Conservation (phyloP, 2,329 filamentous ascomycete genomes). For the Mycocentrospora acerina region DNA sequence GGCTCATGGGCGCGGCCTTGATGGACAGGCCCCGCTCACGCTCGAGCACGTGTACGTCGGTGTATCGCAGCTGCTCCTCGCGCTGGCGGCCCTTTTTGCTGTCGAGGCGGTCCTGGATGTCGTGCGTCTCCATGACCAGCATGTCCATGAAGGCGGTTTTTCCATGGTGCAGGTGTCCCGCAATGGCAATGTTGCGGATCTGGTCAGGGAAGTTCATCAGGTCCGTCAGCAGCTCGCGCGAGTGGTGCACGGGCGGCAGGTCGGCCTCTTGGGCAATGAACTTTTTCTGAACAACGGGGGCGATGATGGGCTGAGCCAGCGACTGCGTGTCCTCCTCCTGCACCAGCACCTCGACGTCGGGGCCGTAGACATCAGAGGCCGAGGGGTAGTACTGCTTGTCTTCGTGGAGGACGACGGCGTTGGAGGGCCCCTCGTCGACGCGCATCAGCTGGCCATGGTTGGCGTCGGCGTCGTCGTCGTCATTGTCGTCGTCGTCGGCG, state of each 20-base stretch:
- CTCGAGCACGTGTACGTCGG: constrained; percentile 87
- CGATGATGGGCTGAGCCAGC: constrained; percentile 88
- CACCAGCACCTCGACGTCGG: constrained; percentile 91
- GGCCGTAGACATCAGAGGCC: constrained; percentile 92
- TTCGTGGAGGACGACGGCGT: constrained; percentile 96
- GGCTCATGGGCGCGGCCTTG: constrained; percentile 91
- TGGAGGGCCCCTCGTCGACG: constrained; percentile 87
- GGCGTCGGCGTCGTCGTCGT: constrained; percentile 47
- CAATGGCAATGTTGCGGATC: constrained; percentile 87
- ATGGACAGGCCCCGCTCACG: constrained; percentile 87
- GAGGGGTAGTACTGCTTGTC: constrained; percentile 99
- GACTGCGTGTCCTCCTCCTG: constrained; percentile 97
- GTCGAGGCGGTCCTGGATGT: constrained; percentile 76
- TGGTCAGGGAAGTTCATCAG: constrained; percentile 95
- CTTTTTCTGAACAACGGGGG: constrained; percentile 90
- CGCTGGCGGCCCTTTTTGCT: constrained; percentile 77
- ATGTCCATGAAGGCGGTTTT: constrained; percentile 99
- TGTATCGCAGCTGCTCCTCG: constrained; percentile 92
- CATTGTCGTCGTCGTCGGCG: constrained; percentile 58
- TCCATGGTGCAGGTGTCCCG: constrained; percentile 92
- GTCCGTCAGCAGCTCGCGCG: constrained; percentile 90
- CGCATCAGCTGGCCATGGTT: constrained; percentile 90
- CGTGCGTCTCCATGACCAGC: constrained; percentile 93
- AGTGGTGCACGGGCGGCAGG: constrained; percentile 83
- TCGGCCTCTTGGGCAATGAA: constrained; percentile 92